Percentiles rank a stretch among this genome's conserved stretches.
phyloP scores from a whole-genome alignment of 2,329 filamentous ascomycete genomes.

The Ambrosiella cleistominuta region DNA sequence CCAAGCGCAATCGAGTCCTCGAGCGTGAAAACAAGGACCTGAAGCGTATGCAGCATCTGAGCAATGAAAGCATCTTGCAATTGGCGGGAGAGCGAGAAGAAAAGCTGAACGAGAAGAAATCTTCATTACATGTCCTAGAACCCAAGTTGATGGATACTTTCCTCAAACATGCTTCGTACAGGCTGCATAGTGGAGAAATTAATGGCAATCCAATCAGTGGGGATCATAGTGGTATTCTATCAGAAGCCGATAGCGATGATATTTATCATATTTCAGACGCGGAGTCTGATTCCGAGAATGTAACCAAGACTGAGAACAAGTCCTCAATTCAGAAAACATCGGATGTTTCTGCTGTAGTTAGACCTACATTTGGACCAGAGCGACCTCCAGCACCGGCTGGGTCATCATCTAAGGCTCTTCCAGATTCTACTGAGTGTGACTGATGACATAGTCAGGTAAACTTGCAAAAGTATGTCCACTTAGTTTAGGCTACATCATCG shows the following conservation, averaged over 20 bases:
- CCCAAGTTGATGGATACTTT: too few species aligned
- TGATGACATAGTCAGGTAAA: not conserved
- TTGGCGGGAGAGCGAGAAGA: constrained; percentile 92
- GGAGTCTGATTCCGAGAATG: constrained; percentile 6
- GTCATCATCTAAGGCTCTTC: not conserved
- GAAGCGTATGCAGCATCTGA: constrained; percentile 82
- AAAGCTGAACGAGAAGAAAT: constrained; percentile 22
- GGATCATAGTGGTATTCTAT: constrained; percentile 3
- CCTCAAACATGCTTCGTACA: too few species aligned
- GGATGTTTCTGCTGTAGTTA: not conserved
- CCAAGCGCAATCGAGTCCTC: constrained; percentile 90
- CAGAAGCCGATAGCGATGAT: constrained; percentile 6
- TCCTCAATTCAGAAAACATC: not conserved
- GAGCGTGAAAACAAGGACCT: constrained; percentile 91
- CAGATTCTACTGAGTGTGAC: not conserved
- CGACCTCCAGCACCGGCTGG: constrained; percentile 16
- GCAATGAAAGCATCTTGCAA: constrained; percentile 84
- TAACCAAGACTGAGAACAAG: not conserved
- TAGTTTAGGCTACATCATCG: not conserved
- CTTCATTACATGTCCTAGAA: too few species aligned
- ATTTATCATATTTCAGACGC: constrained; percentile 3
- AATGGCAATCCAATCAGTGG: constrained; percentile 1
- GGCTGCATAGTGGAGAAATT: not conserved
- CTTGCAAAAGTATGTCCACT: not conserved
- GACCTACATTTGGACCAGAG: constrained; percentile 10